Percentiles rank a stretch among this genome's conserved stretches.
Evolutionary conservation across 352 stramenopile species (phyloP).

Genomic region (Globisporangium canariense): DNA sequence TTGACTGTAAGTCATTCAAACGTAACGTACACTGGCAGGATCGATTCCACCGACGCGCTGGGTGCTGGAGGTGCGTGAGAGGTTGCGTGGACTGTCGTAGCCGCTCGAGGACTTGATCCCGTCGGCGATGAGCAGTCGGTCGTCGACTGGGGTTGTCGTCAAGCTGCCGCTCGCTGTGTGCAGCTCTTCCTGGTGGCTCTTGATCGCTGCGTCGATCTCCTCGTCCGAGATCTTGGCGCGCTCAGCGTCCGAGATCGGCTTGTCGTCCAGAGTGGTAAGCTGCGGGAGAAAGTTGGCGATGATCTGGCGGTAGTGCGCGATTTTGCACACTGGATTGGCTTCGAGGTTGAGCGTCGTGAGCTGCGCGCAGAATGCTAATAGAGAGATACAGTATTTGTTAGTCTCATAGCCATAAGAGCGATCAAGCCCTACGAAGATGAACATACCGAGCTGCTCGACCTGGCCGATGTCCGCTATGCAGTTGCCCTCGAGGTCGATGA

Average conservation of each 20-base stretch:
- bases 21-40: slow-evolving; percentile 13
- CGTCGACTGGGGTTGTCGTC: slow-evolving; percentile 8
- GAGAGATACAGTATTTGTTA: neutral
- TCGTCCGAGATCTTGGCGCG: slow-evolving; percentile 40
- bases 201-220: slow-evolving; percentile 47
- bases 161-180: neutral
- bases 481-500: slow-evolving; percentile 78
- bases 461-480: slow-evolving; percentile 65
- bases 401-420: neutral
- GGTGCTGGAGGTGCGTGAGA: slow-evolving; percentile 30
- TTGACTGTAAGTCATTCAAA: neutral
- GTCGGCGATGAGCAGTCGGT: slow-evolving; percentile 16
- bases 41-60: slow-evolving; percentile 17
- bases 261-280: slow-evolving; percentile 53
- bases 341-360: slow-evolving; percentile 55
- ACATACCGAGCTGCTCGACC: slow-evolving; percentile 68
- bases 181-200: slow-evolving; percentile 21
- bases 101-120: slow-evolving; percentile 20
- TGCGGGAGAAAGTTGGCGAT: slow-evolving; percentile 73
- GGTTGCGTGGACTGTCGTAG: slow-evolving; percentile 22
- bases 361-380: slow-evolving; percentile 58
- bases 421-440: too few relatives aligned
- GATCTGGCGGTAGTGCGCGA: slow-evolving; percentile 62
- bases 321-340: slow-evolving; percentile 61
- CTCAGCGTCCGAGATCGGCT: slow-evolving; percentile 35